Conservation (phyloP, 2,329 filamentous ascomycete genomes). For the Daldinia eschscholtzii region DNA sequence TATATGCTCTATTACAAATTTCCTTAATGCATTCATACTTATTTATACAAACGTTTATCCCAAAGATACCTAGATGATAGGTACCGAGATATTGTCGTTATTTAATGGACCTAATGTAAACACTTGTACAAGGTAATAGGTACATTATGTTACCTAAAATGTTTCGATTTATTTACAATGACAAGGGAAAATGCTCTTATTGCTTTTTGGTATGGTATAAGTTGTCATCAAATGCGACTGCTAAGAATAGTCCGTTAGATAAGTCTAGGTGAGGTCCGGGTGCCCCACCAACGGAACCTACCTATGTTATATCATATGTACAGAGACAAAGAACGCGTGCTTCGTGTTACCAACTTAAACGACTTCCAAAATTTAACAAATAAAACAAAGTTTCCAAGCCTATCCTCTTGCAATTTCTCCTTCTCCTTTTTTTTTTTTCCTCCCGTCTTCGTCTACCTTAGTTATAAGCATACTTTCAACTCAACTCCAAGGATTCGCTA, state of each 20-base stretch:
- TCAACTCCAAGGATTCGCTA: not conserved
- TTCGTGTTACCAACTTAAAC: slow-evolving; percentile 21
- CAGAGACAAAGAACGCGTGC: slow-evolving; percentile 25
- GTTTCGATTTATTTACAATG: not conserved
- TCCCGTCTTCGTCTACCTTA: not conserved
- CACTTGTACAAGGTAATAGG: too few relatives aligned
- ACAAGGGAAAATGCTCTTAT: not conserved
- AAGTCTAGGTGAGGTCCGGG: slow-evolving; percentile 8
- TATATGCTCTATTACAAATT: not conserved
- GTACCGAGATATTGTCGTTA: too few relatives aligned
- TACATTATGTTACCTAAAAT: too few relatives aligned
- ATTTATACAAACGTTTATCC: not conserved
- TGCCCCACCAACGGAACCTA: slow-evolving; percentile 43
- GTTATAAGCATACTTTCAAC: not conserved
- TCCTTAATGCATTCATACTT: not conserved
- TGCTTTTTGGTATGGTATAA: not conserved
- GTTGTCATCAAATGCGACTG: not conserved
- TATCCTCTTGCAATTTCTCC: too few relatives aligned
- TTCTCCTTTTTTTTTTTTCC: not conserved
- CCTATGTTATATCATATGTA: not conserved
- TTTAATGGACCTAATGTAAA: too few relatives aligned
- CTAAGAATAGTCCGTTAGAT: slow-evolving; percentile 5
- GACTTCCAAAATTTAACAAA: slow-evolving; percentile 12
- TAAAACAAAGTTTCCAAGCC: slow-evolving; percentile 16
- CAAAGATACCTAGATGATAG: not conserved